A percentile compares a stretch with the other conserved stretches of the same genome.
Evolutionary conservation across 805 yeast species (phyloP).

Genomic region (Ogataea methanolica): DNA sequence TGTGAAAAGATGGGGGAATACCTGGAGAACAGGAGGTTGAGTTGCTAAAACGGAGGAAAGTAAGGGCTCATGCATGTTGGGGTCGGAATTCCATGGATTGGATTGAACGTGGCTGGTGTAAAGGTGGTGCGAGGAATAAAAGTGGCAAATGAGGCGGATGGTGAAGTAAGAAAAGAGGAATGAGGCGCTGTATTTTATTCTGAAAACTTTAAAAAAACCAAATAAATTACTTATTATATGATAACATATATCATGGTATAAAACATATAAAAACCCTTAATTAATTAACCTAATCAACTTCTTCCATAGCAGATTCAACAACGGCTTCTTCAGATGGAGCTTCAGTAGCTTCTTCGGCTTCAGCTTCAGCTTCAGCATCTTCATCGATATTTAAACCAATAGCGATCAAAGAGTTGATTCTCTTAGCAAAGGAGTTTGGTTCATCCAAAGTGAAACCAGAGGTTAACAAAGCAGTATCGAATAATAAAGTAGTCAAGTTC

Average conservation of each 20-base stretch:
- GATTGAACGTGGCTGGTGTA: too few relatives aligned
- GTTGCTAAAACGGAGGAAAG: too few relatives aligned
- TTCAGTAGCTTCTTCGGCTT: slow-evolving; percentile 37
- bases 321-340: slow-evolving; percentile 59
- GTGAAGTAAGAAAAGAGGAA: too few relatives aligned
- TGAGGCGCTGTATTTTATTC: too few relatives aligned
- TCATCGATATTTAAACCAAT: slow-evolving; percentile 98
- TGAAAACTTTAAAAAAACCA: not conserved
- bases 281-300: slow-evolving; percentile 72
- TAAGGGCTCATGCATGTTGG: too few relatives aligned
- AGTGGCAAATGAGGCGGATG: too few relatives aligned
- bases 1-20: too few relatives aligned
- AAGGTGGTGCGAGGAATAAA: too few relatives aligned
- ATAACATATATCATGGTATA: too few relatives aligned
- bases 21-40: too few relatives aligned
- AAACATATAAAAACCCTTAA: not conserved
- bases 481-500: slow-evolving; percentile 93
- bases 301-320: slow-evolving; percentile 97
- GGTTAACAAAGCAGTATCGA: slow-evolving; percentile 96
- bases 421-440: slow-evolving; percentile 94
- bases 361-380: slow-evolving; percentile 44
- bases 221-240: not conserved
- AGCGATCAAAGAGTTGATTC: slow-evolving; percentile 97
- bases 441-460: slow-evolving; percentile 99
- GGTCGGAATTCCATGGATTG: too few relatives aligned